A percentile compares a stretch with the other conserved stretches of the same genome.
phyloP scores from a whole-genome alignment of 2,329 filamentous ascomycete genomes.

The Penicillium sp. region DNA sequence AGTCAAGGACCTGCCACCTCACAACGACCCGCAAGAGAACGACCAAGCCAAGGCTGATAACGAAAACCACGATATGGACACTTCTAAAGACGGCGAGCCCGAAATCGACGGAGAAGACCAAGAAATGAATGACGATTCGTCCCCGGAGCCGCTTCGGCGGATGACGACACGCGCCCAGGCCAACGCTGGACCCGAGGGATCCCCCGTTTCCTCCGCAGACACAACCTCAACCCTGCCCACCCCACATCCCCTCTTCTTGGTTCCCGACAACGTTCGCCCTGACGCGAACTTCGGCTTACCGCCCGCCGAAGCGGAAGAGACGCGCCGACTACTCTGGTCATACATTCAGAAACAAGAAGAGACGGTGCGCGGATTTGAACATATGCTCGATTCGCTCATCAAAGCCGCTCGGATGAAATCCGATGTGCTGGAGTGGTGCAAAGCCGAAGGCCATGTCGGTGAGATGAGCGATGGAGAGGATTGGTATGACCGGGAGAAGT shows the following conservation, averaged over 20 bases:
- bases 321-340: constrained; percentile 60
- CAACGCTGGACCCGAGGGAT: constrained; percentile 36
- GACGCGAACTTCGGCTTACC: constrained; percentile 61
- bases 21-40: constrained; percentile 18
- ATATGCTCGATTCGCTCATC: constrained; percentile 58
- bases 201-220: constrained; percentile 31
- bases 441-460: constrained; percentile 64
- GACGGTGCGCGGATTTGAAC: constrained; percentile 58
- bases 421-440: constrained; percentile 61
- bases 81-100: constrained; percentile 12
- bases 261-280: constrained; percentile 52
- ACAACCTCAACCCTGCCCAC: constrained; percentile 36
- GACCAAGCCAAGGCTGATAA: constrained; percentile 5
- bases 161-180: constrained; percentile 51
- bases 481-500: constrained; percentile 66
- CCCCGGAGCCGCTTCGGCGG: constrained; percentile 45
- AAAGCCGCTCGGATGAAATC: constrained; percentile 62
- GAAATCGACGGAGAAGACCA: constrained; percentile 31
- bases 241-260: constrained; percentile 60
- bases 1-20: constrained; percentile 36
- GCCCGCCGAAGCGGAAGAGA: constrained; percentile 62
- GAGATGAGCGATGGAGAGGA: constrained; percentile 70
- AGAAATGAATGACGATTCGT: constrained; percentile 38
- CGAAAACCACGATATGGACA: constrained; percentile 16
- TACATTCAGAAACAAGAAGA: constrained; percentile 70